Percentiles rank a stretch among this genome's conserved stretches.
Evolutionary conservation across 169 alveolate genomes (phyloP).

Genomic region (Babesia bovis): DNA sequence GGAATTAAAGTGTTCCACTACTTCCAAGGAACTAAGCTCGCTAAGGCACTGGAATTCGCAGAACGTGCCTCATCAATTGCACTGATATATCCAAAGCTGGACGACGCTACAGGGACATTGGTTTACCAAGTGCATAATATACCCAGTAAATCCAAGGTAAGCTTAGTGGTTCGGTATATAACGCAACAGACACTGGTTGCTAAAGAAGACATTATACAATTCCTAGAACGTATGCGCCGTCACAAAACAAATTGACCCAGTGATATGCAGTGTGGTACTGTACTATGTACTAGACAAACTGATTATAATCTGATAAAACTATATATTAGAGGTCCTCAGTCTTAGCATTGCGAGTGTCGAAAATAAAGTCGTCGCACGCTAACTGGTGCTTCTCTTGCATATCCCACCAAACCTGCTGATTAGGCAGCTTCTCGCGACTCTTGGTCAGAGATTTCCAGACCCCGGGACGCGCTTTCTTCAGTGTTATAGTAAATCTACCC

Average conservation of each 20-base stretch:
- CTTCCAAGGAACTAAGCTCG: conserved; percentile 50
- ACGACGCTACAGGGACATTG: neutral
- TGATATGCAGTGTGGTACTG: too few species aligned
- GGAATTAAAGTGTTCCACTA: conserved; percentile 54
- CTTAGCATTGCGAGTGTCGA: too few species aligned
- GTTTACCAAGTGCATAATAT: conserved; percentile 28
- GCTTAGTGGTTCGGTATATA: neutral
- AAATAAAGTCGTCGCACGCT: conserved; percentile 43
- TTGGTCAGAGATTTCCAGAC: conserved; percentile 83
- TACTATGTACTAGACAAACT: neutral
- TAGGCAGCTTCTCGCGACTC: conserved; percentile 80
- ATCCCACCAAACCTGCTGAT: conserved; percentile 92
- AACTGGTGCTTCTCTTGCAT: conserved; percentile 87
- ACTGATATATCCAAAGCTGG: conserved; percentile 25
- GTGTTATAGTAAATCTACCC: conserved; percentile 83
- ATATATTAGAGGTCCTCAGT: neutral
- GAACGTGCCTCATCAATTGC: conserved; percentile 25
- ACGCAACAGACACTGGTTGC: neutral
- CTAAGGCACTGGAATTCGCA: conserved; percentile 49
- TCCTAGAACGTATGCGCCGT: neutral
- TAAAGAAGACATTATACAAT: neutral
- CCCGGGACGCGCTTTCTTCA: conserved; percentile 73
- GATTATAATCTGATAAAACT: neutral
- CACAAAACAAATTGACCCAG: too few species aligned
- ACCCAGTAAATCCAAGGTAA: conserved; percentile 18